These are phyloP conservation scores for Aspergillus cristatus DNA, from an alignment of 495 filamentous ascomycete species.

Conservation along the genomic window DNA sequence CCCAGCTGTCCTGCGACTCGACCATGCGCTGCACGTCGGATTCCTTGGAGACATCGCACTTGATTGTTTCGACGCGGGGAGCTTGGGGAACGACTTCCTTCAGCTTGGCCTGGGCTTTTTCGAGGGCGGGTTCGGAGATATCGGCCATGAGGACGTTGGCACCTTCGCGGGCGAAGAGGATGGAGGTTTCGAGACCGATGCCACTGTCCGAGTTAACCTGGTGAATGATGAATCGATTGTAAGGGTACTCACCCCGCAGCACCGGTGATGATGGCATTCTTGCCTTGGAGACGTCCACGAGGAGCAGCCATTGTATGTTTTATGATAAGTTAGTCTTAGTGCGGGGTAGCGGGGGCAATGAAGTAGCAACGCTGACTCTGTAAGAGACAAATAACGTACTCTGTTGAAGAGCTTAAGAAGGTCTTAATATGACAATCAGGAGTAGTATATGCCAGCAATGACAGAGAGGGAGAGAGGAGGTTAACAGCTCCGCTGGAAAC, in stretches of 20 bases:
- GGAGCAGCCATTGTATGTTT: conserved; percentile 17
- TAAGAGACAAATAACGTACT: too few species aligned
- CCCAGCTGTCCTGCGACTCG: conserved; percentile 69
- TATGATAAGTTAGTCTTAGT: neutral
- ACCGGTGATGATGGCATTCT: conserved; percentile 89
- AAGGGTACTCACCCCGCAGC: conserved; percentile 76
- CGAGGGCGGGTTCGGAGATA: conserved; percentile 63
- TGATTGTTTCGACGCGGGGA: conserved; percentile 45
- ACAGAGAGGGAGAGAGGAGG: neutral
- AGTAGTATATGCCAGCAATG: conserved; percentile 9
- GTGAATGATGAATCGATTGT: neutral
- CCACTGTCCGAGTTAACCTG: conserved; percentile 58
- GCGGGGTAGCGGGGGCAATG: too few species aligned
- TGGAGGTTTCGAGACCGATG: conserved; percentile 89
- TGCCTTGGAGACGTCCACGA: conserved; percentile 63
- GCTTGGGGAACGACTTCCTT: conserved; percentile 55
- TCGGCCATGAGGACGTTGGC: conserved; percentile 82
- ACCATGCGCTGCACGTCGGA: conserved; percentile 60
- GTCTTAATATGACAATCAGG: too few species aligned
- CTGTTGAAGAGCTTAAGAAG: too few species aligned
- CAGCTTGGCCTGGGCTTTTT: conserved; percentile 60
- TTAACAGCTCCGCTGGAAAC: conserved; percentile 2
- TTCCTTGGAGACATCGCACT: conserved; percentile 65
- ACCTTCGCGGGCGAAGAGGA: conserved; percentile 87
- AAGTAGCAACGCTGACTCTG: neutral